Evolutionary conservation across 2,329 filamentous ascomycete species (phyloP).

Genomic region (Ceratocystis lukuohia): DNA sequence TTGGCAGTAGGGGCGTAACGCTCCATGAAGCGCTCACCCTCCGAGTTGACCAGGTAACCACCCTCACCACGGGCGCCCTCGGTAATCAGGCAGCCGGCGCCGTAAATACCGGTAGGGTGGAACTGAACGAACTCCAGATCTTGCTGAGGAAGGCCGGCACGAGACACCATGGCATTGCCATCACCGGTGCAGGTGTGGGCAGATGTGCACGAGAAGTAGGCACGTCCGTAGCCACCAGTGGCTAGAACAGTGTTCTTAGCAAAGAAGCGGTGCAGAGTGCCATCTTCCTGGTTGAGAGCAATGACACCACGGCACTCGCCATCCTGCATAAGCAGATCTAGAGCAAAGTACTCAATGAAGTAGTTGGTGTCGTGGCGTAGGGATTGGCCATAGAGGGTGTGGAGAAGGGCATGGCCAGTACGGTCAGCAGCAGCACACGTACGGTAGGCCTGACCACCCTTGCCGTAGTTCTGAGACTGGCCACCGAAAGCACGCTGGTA

Average conservation of each 20-base stretch:
- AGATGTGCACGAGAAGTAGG: slow-evolving; percentile 96
- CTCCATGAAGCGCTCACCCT: slow-evolving; percentile 99
- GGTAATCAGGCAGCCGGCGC: slow-evolving; percentile 92
- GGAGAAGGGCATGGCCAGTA: slow-evolving; percentile 92
- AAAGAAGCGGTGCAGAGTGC: slow-evolving; percentile 91
- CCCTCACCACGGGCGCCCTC: slow-evolving; percentile 96
- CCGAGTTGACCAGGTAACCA: slow-evolving; percentile 91
- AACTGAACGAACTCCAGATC: slow-evolving; percentile 99
- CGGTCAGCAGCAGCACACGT: slow-evolving; percentile 92
- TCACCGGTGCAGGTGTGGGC: slow-evolving; percentile 98
- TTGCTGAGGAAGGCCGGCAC: slow-evolving; percentile 94
- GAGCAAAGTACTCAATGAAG: slow-evolving; percentile 98
- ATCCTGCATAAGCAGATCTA: slow-evolving; percentile 95
- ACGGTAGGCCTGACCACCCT: slow-evolving; percentile 95
- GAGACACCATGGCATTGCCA: slow-evolving; percentile 98
- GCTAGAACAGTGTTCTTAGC: slow-evolving; percentile 94
- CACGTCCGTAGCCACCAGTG: slow-evolving; percentile 92
- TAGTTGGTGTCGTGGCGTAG: slow-evolving; percentile 97
- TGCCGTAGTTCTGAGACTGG: slow-evolving; percentile 86
- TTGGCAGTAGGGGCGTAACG: slow-evolving; percentile 94
- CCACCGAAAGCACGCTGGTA: slow-evolving; percentile 98
- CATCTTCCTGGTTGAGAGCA: slow-evolving; percentile 97
- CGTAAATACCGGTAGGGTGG: slow-evolving; percentile 98
- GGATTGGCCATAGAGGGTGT: slow-evolving; percentile 97
- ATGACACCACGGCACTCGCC: slow-evolving; percentile 93